Evolutionary conservation across 2,329 filamentous ascomycete species (phyloP), one percentile per base, ranked within the genome.

Genomic region (Lecanosticta acicola): DNA sequence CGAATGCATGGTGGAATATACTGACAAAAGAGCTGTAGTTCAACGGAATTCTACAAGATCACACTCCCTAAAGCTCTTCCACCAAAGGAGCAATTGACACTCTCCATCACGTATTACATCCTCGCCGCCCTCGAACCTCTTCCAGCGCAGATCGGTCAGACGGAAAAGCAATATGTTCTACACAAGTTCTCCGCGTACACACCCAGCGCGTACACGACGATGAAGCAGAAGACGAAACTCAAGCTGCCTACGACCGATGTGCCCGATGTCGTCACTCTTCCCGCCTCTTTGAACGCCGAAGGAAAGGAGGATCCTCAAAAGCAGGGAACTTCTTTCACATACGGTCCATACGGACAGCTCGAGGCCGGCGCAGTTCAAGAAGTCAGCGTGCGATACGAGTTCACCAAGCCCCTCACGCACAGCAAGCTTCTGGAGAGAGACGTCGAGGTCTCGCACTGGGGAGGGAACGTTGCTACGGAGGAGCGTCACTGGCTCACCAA

Each of bases 391-490:
- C 86, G 93, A 51, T 97, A 94, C 69, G 90, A 98, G 68, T 96
- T 93, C 71, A 96, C 87, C 54, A 94, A 91, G 70, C 91, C 93
- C 10, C 75, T 98, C 46, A 84, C 83, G 35, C 87, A 93, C 62
- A 80, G 88, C 41, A 81, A 81, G 26, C 74, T 80, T 13, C 75
- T 98, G 49, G 87, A 97, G 70, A 84, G 93, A 49, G 90, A 97
- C 61, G 73, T 98, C 53, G 93, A 98, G 68, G 84, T 98, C 59
- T 94, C 87, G 65, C 93, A 97, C 69, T 98, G 93, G 93, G 93
- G 93, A 56, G 93, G 93, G 52, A 98, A 98, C 65, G 71, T 97
- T 43, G 93, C 93, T 1, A 88, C 90, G 40, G 93, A 98, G 71
- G 93, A 98, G 72, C 81, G 87, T 47, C 96, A 95, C 71, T 87